These are phyloP conservation scores for Boletellus deceptivus DNA, from an alignment of 1,284 basidiomycete species.

Conservation along the genomic window DNA sequence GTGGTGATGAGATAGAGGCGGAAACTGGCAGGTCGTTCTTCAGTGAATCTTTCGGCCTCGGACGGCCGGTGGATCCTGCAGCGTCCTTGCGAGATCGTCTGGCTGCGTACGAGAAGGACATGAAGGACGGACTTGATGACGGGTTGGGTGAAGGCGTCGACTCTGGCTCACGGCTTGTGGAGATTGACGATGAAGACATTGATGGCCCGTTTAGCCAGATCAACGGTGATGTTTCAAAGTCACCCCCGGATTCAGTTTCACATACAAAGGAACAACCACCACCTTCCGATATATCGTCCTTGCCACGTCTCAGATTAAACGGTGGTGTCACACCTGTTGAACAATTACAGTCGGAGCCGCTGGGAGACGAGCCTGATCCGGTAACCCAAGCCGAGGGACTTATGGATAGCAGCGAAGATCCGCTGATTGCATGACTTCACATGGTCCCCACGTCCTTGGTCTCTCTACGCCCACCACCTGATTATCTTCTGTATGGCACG, in stretches of 20 bases:
- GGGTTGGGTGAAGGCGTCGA: conserved; percentile 26
- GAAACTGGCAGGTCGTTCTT: conserved; percentile 45
- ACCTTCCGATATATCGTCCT: conserved; percentile 48
- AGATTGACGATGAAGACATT: conserved; percentile 30
- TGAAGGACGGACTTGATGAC: conserved; percentile 32
- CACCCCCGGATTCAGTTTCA: conserved; percentile 10
- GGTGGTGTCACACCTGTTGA: conserved; percentile 46
- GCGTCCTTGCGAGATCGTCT: conserved; percentile 58
- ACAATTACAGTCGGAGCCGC: conserved; percentile 54
- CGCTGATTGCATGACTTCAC: conserved; percentile 48
- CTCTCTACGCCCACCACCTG: conserved; percentile 4
- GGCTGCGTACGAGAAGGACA: conserved; percentile 56
- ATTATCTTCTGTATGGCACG: conserved; percentile 10
- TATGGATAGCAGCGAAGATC: conserved; percentile 69
- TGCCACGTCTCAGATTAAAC: conserved; percentile 42
- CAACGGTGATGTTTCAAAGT: conserved; percentile 24
- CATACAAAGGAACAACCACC: conserved; percentile 11
- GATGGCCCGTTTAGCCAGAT: conserved; percentile 33
- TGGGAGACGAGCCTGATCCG: conserved; percentile 57
- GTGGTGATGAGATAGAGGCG: conserved; percentile 44
- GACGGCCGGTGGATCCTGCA: conserved; percentile 46
- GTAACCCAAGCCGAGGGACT: conserved; percentile 69
- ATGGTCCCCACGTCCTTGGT: background rate
- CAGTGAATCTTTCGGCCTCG: conserved; percentile 44
- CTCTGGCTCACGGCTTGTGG: conserved; percentile 22